These are phyloP conservation scores for Arthroderma sp. DNA, from an alignment of 2,329 filamentous ascomycete genomes.

Conservation along the genomic window DNA sequence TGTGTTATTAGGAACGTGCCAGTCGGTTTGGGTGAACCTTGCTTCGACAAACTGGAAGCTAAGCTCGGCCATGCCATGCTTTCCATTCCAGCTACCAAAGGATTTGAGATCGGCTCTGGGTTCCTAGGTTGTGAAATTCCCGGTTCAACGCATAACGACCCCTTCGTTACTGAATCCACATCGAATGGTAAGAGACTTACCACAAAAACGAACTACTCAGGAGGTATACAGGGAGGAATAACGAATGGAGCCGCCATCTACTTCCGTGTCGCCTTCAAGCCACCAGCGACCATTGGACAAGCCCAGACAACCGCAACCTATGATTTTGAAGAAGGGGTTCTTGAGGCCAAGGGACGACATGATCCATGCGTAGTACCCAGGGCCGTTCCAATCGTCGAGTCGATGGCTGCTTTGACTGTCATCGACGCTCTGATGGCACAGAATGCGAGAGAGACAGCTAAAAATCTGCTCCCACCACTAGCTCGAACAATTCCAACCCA, in stretches of 20 bases:
- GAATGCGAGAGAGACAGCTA: constrained; percentile 46
- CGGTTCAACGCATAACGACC: constrained; percentile 84
- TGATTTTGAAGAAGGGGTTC: constrained; percentile 57
- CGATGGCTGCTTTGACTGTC: constrained; percentile 76
- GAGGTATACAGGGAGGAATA: constrained; percentile 91
- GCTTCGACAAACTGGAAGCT: constrained; percentile 92
- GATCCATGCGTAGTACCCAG: constrained; percentile 86
- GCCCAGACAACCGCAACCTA: constrained; percentile 75
- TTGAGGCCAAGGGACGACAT: constrained; percentile 87
- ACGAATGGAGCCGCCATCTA: constrained; percentile 87
- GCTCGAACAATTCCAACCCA: constrained; percentile 23
- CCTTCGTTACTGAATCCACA: constrained; percentile 50
- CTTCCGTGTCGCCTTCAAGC: constrained; percentile 92
- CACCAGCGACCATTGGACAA: constrained; percentile 82
- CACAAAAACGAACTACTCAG: constrained; percentile 89
- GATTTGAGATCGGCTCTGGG: constrained; percentile 87
- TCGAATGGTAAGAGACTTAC: constrained; percentile 45
- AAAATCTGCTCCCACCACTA: constrained; percentile 33
- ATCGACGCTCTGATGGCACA: constrained; percentile 82
- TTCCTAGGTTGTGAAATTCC: constrained; percentile 77
- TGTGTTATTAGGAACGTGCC: constrained; percentile 84
- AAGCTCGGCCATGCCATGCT: constrained; percentile 87
- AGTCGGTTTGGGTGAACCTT: constrained; percentile 77
- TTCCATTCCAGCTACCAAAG: constrained; percentile 87
- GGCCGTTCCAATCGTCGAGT: constrained; percentile 60